These are phyloP conservation scores for Psilocybe azurescens DNA, from an alignment of 768 basidiomycete genomes.

Conservation along the genomic window DNA sequence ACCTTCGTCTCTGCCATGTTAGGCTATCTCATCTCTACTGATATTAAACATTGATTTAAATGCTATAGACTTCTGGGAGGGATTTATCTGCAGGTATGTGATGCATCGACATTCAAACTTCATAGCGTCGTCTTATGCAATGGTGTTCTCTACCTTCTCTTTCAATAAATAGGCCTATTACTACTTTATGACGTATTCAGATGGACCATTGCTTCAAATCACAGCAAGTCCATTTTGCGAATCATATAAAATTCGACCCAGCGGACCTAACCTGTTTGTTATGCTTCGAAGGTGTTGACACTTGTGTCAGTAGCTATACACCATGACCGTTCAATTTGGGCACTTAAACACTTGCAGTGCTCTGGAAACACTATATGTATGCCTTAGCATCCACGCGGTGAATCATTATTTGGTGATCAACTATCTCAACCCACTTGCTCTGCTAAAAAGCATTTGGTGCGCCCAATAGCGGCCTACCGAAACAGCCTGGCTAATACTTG, in stretches of 20 bases:
- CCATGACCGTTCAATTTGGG: not conserved
- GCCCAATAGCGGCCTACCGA: not conserved
- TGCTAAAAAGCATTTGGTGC: not conserved
- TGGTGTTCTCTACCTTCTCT: not conserved
- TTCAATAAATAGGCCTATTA: not conserved
- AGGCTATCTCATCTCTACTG: not conserved
- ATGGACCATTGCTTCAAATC: not conserved
- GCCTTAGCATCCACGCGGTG: not conserved
- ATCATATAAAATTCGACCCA: too few relatives aligned
- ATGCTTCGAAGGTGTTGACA: not conserved
- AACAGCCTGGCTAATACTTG: not conserved
- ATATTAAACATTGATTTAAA: not conserved
- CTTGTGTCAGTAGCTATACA: not conserved
- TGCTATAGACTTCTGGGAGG: not conserved
- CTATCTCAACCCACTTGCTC: not conserved
- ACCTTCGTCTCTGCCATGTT: not conserved
- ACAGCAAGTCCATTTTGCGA: not conserved
- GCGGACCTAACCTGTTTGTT: too few relatives aligned
- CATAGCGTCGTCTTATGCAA: too few relatives aligned
- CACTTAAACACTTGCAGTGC: not conserved
- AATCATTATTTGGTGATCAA: constrained; percentile 1
- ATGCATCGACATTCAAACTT: too few relatives aligned
- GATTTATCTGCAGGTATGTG: not conserved
- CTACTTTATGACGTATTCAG: not conserved
- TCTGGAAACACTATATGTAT: not conserved